Percentiles rank a stretch among this genome's conserved stretches.
These are phyloP conservation scores for Theobroma cacao DNA, from an alignment of 345 rosid species.

Conservation along the genomic window DNA sequence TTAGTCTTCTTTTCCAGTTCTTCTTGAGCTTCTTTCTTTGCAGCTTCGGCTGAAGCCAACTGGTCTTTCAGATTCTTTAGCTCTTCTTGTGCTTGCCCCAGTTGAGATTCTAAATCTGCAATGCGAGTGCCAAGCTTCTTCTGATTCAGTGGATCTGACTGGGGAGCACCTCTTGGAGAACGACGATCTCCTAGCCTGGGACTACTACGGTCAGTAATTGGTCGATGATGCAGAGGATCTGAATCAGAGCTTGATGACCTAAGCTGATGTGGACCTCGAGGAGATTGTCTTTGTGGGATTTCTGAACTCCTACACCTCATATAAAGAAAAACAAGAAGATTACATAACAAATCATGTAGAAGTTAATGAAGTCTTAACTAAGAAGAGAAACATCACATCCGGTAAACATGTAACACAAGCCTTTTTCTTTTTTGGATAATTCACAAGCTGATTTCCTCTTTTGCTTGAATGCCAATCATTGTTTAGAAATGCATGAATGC, in stretches of 20 bases:
- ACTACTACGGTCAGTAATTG: slow-evolving; percentile 60
- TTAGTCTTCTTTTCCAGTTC: slow-evolving; percentile 55
- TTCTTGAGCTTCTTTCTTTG: slow-evolving; percentile 69
- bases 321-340: background rate
- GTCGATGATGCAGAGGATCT: slow-evolving; percentile 46
- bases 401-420: background rate
- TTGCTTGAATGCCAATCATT: background rate
- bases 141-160: slow-evolving; percentile 52
- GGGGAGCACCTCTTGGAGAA: slow-evolving; percentile 70
- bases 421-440: no score
- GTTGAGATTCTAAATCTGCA: slow-evolving; percentile 84
- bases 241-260: slow-evolving; percentile 62
- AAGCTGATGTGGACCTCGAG: slow-evolving; percentile 49
- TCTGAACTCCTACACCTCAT: slow-evolving; percentile 52
- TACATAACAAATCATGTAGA: background rate
- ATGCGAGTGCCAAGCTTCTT: slow-evolving; percentile 87
- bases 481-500: background rate
- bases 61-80: slow-evolving; percentile 74
- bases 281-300: slow-evolving; percentile 72
- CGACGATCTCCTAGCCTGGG: slow-evolving; percentile 69
- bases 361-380: background rate
- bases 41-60: slow-evolving; percentile 78
- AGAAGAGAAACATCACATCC: background rate
- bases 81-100: slow-evolving; percentile 91
- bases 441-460: background rate